phyloP scores from a whole-genome alignment of 495 filamentous ascomycete genomes.

The Podospora appendiculata region DNA sequence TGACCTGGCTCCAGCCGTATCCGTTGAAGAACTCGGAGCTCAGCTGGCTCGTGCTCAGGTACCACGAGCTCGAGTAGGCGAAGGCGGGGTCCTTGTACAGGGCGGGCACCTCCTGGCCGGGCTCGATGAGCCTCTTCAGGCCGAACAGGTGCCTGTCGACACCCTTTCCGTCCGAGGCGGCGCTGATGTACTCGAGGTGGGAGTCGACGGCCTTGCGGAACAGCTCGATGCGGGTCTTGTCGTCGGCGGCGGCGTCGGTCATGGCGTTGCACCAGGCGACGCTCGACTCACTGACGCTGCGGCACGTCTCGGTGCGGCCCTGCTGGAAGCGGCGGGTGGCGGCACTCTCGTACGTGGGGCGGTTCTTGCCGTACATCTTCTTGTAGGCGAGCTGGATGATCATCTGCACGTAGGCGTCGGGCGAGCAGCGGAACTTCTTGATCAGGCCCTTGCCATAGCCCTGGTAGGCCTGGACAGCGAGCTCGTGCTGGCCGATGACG shows the following conservation, averaged over 20 bases:
- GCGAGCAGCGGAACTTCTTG: conserved; percentile 99
- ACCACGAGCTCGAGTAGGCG: conserved; percentile 82
- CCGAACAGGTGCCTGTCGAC: conserved; percentile 97
- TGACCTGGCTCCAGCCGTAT: conserved; percentile 98
- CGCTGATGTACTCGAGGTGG: conserved; percentile 83
- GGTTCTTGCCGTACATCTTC: conserved; percentile 98
- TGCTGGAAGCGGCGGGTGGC: conserved; percentile 90
- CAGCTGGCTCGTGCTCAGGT: conserved; percentile 78
- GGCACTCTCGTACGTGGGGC: conserved; percentile 97
- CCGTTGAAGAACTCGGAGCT: conserved; percentile 97
- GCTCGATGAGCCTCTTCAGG: conserved; percentile 79
- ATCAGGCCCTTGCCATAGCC: conserved; percentile 98
- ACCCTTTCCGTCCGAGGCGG: conserved; percentile 84
- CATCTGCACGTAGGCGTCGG: conserved; percentile 98
- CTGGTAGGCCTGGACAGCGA: conserved; percentile 89
- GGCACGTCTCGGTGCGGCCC: conserved; percentile 94
- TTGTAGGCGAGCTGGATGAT: conserved; percentile 97
- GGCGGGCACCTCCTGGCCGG: conserved; percentile 73
- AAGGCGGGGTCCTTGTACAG: conserved; percentile 85
- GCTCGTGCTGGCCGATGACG: conserved; percentile 80
- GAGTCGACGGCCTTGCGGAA: conserved; percentile 75
- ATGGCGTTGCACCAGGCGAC: conserved; percentile 87
- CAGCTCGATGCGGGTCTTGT: conserved; percentile 57
- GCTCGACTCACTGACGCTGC: conserved; percentile 83
- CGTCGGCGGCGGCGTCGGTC: conserved; percentile 53